Percentiles rank a stretch among this genome's conserved stretches.
Conservation (phyloP, 768 basidiomycete species). For the Lactarius sp. region DNA sequence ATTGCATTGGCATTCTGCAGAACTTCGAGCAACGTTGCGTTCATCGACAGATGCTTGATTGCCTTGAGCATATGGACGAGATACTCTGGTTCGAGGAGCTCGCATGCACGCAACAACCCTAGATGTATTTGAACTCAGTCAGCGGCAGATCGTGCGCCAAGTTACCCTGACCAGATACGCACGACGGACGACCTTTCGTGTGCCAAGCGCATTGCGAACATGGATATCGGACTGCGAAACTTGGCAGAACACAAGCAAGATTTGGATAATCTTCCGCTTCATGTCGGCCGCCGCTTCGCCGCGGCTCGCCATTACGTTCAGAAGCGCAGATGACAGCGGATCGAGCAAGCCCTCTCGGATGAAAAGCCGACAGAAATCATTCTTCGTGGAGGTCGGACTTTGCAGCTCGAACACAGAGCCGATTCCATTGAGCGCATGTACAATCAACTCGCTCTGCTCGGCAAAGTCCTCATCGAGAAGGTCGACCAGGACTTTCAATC, state of each 20-base stretch:
- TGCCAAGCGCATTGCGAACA: conserved; percentile 88
- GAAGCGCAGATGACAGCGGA: conserved; percentile 82
- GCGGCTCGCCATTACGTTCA: conserved; percentile 79
- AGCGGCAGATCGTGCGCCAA: not conserved
- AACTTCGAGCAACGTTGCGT: conserved; percentile 81
- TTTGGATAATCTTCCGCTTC: conserved; percentile 86
- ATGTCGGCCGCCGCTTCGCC: conserved; percentile 63
- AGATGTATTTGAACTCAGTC: not conserved
- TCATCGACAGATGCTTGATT: conserved; percentile 95
- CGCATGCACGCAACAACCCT: conserved; percentile 87
- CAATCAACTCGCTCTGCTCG: conserved; percentile 85
- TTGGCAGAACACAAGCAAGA: conserved; percentile 87
- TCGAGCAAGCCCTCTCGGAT: conserved; percentile 93
- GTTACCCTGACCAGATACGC: conserved; percentile 34
- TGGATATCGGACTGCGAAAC: conserved; percentile 94
- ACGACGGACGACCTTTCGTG: conserved; percentile 86
- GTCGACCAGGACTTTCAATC: conserved; percentile 90
- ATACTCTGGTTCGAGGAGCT: conserved; percentile 81
- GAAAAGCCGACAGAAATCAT: conserved; percentile 98
- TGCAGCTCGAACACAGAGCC: conserved; percentile 94
- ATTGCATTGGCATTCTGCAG: conserved; percentile 95
- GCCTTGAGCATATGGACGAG: conserved; percentile 89
- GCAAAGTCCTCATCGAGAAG: conserved; percentile 95
- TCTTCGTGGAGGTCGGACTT: conserved; percentile 86
- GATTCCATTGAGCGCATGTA: conserved; percentile 91